These are phyloP conservation scores for Hamigera avellanea DNA, from an alignment of 495 filamentous ascomycete genomes.

Conservation along the genomic window DNA sequence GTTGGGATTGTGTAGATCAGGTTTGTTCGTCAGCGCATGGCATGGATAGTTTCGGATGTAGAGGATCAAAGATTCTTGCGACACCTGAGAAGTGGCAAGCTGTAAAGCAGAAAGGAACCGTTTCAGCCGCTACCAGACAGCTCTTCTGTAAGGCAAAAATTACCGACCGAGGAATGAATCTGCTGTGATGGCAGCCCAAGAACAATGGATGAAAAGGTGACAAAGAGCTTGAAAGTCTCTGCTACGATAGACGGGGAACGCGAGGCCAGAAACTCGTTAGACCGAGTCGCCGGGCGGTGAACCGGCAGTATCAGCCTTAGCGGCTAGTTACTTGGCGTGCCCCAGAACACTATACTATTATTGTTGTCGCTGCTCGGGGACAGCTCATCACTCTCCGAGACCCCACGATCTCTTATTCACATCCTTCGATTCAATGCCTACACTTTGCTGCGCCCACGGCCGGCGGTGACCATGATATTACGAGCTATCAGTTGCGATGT, in stretches of 20 bases:
- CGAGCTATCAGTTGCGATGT: constrained; percentile 47
- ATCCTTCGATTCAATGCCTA: constrained; percentile 7
- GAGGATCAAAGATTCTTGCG: neutral
- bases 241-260: no score
- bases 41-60: constrained; percentile 4
- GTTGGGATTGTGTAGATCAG: constrained; percentile 1
- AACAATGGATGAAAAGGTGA: no score
- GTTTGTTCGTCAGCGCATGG: constrained; percentile 5
- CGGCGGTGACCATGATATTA: constrained; percentile 37
- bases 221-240: no score
- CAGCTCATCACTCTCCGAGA: constrained; percentile 9
- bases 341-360: neutral
- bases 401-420: neutral
- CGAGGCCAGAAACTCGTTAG: no score
- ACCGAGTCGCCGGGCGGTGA: neutral
- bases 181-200: no score
- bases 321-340: constrained; percentile 5
- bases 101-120: neutral
- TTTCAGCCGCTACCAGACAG: no score
- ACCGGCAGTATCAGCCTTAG: constrained; percentile 2
- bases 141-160: no score
- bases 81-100: neutral
- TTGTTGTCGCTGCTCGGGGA: constrained; percentile 6
- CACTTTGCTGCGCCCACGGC: constrained; percentile 16
- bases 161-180: no score